Evolutionary conservation across 441 rosid genomes (phyloP).

Genomic region (Arabidopsis lyrata): DNA sequence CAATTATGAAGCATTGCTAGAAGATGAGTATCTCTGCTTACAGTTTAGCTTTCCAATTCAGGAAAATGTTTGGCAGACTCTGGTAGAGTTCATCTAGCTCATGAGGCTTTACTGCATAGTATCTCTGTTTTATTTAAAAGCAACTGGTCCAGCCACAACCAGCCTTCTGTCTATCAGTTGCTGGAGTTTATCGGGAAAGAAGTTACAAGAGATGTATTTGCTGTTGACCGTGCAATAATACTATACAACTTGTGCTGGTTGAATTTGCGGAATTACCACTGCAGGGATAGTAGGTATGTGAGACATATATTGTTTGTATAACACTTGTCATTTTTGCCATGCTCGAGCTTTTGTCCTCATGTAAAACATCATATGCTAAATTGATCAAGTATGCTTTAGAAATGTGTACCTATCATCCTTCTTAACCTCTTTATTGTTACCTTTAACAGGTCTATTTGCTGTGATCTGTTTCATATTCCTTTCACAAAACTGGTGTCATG

Average conservation of each 20-base stretch:
- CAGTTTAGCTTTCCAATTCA: slow-evolving; percentile 48
- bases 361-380: slow-evolving; percentile 23
- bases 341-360: slow-evolving; percentile 23
- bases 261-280: slow-evolving; percentile 56
- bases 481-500: slow-evolving; percentile 62
- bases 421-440: slow-evolving; percentile 38
- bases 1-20: slow-evolving; percentile 7
- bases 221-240: slow-evolving; percentile 73
- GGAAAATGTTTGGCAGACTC: slow-evolving; percentile 71
- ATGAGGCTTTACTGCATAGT: slow-evolving; percentile 69
- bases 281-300: slow-evolving; percentile 66
- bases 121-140: slow-evolving; percentile 59
- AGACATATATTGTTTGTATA: slow-evolving; percentile 14
- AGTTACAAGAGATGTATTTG: slow-evolving; percentile 62
- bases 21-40: slow-evolving; percentile 36
- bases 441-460: slow-evolving; percentile 67
- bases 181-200: slow-evolving; percentile 77
- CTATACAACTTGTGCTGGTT: slow-evolving; percentile 77
- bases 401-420: slow-evolving; percentile 24
- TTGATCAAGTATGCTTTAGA: slow-evolving; percentile 27
- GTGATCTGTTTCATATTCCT: slow-evolving; percentile 64
- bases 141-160: slow-evolving; percentile 50
- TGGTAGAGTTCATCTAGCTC: slow-evolving; percentile 69
- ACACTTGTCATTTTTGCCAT: slow-evolving; percentile 13
- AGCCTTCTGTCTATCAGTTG: slow-evolving; percentile 52